Conservation (phyloP, 257 asterid genomes). For the Fraxinus excelsior region DNA sequence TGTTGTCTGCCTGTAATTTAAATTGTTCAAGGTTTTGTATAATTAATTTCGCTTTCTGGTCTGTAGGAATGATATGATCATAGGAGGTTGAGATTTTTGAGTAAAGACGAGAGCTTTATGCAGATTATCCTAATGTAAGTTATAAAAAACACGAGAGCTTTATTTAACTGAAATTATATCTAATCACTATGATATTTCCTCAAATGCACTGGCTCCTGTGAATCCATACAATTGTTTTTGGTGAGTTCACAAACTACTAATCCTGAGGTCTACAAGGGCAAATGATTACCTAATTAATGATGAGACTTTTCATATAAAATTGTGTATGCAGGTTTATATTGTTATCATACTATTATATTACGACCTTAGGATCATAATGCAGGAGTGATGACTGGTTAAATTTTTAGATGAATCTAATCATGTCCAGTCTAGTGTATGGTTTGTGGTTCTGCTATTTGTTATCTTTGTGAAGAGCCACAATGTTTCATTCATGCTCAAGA, state of each 20-base stretch:
- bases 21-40: neutral
- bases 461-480: slow-evolving; percentile 3
- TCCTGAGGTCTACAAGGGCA: neutral
- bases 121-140: neutral
- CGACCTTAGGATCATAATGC: neutral
- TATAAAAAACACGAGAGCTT: neutral
- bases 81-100: neutral
- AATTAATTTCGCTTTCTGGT: neutral
- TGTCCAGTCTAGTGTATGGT: slow-evolving; percentile 4
- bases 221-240: neutral
- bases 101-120: slow-evolving; percentile 15
- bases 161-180: neutral
- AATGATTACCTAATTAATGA: neutral
- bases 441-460: slow-evolving; percentile 18
- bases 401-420: slow-evolving; percentile 3
- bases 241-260: neutral
- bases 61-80: neutral
- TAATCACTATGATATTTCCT: neutral
- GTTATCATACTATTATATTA: neutral
- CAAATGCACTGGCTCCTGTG: neutral
- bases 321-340: neutral
- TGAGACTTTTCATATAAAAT: neutral
- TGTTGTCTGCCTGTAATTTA: neutral
- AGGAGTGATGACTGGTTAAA: neutral
- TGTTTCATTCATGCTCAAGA: neutral